Conservation (phyloP, 2,329 filamentous ascomycete species). For the Ophiostoma sp. region DNA sequence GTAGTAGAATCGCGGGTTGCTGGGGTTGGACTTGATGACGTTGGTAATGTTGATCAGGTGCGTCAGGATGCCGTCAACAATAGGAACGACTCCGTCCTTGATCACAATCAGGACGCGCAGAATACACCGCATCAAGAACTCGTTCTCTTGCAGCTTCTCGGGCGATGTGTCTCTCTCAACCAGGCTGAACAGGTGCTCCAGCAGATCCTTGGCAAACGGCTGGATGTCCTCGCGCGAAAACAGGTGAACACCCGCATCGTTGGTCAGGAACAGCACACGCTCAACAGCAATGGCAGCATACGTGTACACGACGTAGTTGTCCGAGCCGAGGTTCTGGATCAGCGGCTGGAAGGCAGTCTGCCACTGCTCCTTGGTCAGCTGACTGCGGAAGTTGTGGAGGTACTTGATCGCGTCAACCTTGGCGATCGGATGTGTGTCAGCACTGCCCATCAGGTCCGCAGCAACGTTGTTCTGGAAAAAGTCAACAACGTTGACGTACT, state of each 20-base stretch:
- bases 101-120: conserved; percentile 97
- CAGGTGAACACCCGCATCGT: conserved; percentile 68
- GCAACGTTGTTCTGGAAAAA: conserved; percentile 95
- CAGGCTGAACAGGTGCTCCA: conserved; percentile 84
- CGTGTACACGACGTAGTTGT: conserved; percentile 94
- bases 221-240: conserved; percentile 75
- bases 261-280: conserved; percentile 76
- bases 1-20: conserved; percentile 97
- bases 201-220: conserved; percentile 75
- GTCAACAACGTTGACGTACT: conserved; percentile 80
- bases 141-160: conserved; percentile 95
- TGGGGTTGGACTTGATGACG: conserved; percentile 89
- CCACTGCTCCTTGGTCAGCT: conserved; percentile 89
- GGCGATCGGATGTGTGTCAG: conserved; percentile 71
- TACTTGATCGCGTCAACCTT: conserved; percentile 99
- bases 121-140: conserved; percentile 96
- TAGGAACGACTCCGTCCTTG: conserved; percentile 69
- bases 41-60: conserved; percentile 86
- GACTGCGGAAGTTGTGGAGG: conserved; percentile 92
- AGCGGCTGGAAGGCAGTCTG: conserved; percentile 81
- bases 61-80: conserved; percentile 71
- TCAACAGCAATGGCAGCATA: conserved; percentile 98
- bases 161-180: conserved; percentile 80
- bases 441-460: conserved; percentile 70
- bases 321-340: conserved; percentile 82